Evolutionary conservation across 257 asterid genomes (phyloP).

Genomic region (Cruciata laevipes): DNA sequence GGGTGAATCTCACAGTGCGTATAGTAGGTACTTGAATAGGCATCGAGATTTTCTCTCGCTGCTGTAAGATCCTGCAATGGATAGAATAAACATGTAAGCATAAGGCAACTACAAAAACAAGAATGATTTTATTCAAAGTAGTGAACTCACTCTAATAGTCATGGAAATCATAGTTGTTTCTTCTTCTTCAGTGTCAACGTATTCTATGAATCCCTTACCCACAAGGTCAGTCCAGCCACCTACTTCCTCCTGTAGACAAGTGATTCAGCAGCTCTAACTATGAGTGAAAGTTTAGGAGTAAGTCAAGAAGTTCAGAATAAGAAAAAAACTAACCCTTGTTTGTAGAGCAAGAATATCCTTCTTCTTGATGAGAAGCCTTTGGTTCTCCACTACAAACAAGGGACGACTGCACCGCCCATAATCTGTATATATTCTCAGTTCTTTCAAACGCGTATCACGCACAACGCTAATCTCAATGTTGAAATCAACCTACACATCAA

Average conservation of each 20-base stretch:
- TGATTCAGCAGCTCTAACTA: conserved; percentile 10
- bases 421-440: conserved; percentile 91
- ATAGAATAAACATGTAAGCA: conserved; percentile 24
- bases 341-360: conserved; percentile 77
- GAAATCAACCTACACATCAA: conserved; percentile 67
- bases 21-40: conserved; percentile 68
- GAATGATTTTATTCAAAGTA: not conserved
- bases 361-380: conserved; percentile 78
- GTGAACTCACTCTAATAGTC: conserved; percentile 72
- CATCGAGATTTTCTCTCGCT: conserved; percentile 67
- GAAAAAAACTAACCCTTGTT: conserved; percentile 50
- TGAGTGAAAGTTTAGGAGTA: not conserved
- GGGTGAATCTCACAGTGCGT: conserved; percentile 99
- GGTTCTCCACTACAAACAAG: conserved; percentile 90
- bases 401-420: conserved; percentile 99
- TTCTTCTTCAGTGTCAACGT: conserved; percentile 93
- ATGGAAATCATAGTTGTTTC: conserved; percentile 98
- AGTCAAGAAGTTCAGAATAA: not conserved
- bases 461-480: conserved; percentile 97
- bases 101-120: not conserved
- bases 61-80: conserved; percentile 59
- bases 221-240: conserved; percentile 93
- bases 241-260: conserved; percentile 64
- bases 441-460: conserved; percentile 87
- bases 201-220: conserved; percentile 79